A percentile compares a stretch with the other conserved stretches of the same genome.
Conservation (phyloP, 768 basidiomycete genomes). For the Kwoniella pini region DNA sequence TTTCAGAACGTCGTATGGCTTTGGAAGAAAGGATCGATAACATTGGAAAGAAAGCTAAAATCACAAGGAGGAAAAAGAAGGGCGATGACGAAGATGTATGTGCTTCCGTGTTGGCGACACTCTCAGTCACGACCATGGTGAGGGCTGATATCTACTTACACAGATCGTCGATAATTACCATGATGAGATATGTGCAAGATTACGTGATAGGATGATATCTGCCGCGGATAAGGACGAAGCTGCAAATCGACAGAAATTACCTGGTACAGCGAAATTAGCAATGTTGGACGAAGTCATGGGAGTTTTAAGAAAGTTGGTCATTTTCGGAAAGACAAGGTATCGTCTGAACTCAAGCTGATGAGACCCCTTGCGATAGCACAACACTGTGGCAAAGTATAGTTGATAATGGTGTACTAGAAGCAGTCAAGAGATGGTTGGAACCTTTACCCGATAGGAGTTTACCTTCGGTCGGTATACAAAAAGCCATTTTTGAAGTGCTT, state of each 20-base stretch:
- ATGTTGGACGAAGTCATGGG: constrained; percentile 89
- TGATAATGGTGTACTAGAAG: constrained; percentile 83
- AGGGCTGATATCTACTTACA: constrained; percentile 25
- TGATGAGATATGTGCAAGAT: constrained; percentile 84
- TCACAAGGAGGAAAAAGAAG: constrained; percentile 65
- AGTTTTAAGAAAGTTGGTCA: constrained; percentile 80
- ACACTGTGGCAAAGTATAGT: constrained; percentile 87
- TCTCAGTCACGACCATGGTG: no score
- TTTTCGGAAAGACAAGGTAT: neutral
- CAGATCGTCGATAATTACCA: constrained; percentile 72
- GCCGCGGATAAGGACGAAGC: constrained; percentile 83
- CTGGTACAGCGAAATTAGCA: constrained; percentile 79
- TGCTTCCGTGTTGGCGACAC: no score
- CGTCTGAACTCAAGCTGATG: neutral
- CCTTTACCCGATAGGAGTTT: constrained; percentile 89
- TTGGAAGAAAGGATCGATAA: constrained; percentile 83
- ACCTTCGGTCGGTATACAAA: constrained; percentile 93
- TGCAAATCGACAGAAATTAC: constrained; percentile 74
- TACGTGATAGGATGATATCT: constrained; percentile 81
- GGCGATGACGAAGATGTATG: constrained; percentile 68
- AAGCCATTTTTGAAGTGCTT: constrained; percentile 79
- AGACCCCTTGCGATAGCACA: constrained; percentile 59
- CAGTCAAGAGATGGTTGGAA: constrained; percentile 86
- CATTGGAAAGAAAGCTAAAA: constrained; percentile 75
- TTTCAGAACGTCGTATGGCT: constrained; percentile 69